Evolutionary conservation across 495 filamentous ascomycete species (phyloP).

Genomic region (Staphylotrichum tortipilum): DNA sequence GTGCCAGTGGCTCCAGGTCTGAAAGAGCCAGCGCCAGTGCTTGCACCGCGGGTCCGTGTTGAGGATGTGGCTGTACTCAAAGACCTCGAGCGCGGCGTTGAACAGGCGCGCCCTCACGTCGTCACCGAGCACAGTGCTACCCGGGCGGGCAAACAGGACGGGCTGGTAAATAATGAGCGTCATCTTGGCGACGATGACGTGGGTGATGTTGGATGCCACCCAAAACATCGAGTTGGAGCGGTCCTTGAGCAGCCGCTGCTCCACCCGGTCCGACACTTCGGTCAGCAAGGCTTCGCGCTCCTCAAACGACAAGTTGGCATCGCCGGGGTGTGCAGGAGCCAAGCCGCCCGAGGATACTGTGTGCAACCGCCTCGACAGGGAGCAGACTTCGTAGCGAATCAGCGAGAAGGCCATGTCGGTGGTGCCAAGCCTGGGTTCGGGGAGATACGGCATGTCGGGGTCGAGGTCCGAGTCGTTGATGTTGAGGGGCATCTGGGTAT

Average conservation of each 20-base stretch:
- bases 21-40: constrained; percentile 75
- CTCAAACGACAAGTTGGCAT: constrained; percentile 36
- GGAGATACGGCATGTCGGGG: constrained; percentile 55
- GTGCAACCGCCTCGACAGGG: constrained; percentile 34
- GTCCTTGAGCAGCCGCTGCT: constrained; percentile 56
- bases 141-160: constrained; percentile 38
- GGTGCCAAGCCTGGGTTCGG: constrained; percentile 47
- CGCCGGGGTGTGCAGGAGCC: constrained; percentile 18
- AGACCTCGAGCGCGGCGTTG: constrained; percentile 61
- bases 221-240: constrained; percentile 55
- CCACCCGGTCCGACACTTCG: constrained; percentile 53
- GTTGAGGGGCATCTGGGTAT: constrained; percentile 66
- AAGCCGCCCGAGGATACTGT: constrained; percentile 28
- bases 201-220: constrained; percentile 60
- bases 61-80: constrained; percentile 62
- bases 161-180: constrained; percentile 43
- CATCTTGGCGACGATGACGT: constrained; percentile 58
- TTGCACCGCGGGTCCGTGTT: constrained; percentile 51
- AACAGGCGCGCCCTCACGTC: constrained; percentile 67
- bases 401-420: constrained; percentile 79
- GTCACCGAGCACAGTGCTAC: constrained; percentile 37
- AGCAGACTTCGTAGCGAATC: constrained; percentile 56
- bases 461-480: constrained; percentile 81
- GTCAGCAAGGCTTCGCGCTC: constrained; percentile 57
- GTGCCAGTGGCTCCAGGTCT: constrained; percentile 75